These are phyloP conservation scores for Naganishia sp. DNA, from an alignment of 1,284 basidiomycete genomes.

Conservation along the genomic window DNA sequence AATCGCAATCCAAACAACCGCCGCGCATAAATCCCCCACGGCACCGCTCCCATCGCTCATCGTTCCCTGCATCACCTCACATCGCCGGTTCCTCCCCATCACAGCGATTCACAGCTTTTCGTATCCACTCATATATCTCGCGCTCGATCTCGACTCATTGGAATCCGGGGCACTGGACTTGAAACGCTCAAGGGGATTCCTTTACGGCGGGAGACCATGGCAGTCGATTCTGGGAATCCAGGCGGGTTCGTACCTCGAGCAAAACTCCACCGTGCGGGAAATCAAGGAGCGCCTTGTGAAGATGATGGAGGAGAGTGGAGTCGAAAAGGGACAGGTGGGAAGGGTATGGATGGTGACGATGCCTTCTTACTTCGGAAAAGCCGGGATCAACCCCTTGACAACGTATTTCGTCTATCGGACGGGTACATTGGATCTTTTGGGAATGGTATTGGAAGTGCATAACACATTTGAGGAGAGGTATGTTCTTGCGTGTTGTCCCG, in stretches of 20 bases:
- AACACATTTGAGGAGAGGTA: constrained; percentile 77
- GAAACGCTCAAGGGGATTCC: constrained; percentile 32
- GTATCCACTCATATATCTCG: constrained; percentile 66
- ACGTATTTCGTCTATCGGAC: constrained; percentile 68
- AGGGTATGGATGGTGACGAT: constrained; percentile 74
- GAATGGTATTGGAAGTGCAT: constrained; percentile 70
- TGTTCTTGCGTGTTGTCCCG: constrained; percentile 3
- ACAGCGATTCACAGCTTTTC: constrained; percentile 62
- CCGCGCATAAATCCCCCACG: background rate
- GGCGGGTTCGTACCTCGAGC: constrained; percentile 58
- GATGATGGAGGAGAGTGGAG: constrained; percentile 35
- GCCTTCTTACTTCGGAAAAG: constrained; percentile 68
- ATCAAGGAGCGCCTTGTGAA: constrained; percentile 37
- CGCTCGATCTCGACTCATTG: constrained; percentile 63
- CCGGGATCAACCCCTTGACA: constrained; percentile 74
- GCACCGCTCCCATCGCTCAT: constrained; percentile 28
- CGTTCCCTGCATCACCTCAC: constrained; percentile 30
- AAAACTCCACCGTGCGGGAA: constrained; percentile 33
- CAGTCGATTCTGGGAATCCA: constrained; percentile 58
- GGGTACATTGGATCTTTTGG: constrained; percentile 51
- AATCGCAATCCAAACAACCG: background rate
- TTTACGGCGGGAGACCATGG: constrained; percentile 37
- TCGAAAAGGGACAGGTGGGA: constrained; percentile 45
- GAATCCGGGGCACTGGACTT: constrained; percentile 61
- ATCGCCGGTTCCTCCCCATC: constrained; percentile 59